Evolutionary conservation across 306 rosid species (phyloP), one percentile per base, ranked within the genome.

Genomic region (Betula pendula): DNA sequence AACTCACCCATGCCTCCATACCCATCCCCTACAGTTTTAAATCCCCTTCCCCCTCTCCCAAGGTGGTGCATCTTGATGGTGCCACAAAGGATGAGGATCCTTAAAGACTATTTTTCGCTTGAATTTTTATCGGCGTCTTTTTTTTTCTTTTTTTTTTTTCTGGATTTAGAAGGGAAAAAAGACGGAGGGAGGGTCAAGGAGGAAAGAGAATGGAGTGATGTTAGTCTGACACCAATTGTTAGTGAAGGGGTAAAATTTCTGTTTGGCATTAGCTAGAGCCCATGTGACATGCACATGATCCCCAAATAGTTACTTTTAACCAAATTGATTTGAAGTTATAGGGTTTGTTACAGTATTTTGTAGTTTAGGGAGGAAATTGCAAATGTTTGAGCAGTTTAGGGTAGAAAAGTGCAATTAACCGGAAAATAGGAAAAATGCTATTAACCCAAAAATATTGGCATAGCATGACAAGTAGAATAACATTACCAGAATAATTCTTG

Each of bases 401-500:
- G 15, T 45, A 45, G 3, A 45, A 45, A 11, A 45, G 8, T 38
- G 42, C 42, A 5, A 38, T 38, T 38, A 38, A 38, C 42, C 1
- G 8, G 42, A 38, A 47, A 3, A 14, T 47, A 11, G 51, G 16
- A 13, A 47, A 50, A 15, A 50, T 50, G n/a, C 8, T 1, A 50
- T 6, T 50, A 6, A 17, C 20, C 24, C 22, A 2, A 47, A 47
- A 47, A 47, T 19, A 50, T 24, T 22, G 33, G 19, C 38, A 3
- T 6, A 67, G 15, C 55, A 33, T 40, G 69, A 66, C 19, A 35
- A 77, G 35, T n/a, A 25, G 49, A 50, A 77, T 29, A 60, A 40
- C 44, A 84, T 55, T 86, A 94, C 98, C 95, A 89, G 75, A 63
- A 83, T 81, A 69, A 80, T 77, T 84, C 90, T 90, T 65, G 98